Evolutionary conservation across 495 filamentous ascomycete species (phyloP).

Genomic region (Staphylotrichum longicolle): DNA sequence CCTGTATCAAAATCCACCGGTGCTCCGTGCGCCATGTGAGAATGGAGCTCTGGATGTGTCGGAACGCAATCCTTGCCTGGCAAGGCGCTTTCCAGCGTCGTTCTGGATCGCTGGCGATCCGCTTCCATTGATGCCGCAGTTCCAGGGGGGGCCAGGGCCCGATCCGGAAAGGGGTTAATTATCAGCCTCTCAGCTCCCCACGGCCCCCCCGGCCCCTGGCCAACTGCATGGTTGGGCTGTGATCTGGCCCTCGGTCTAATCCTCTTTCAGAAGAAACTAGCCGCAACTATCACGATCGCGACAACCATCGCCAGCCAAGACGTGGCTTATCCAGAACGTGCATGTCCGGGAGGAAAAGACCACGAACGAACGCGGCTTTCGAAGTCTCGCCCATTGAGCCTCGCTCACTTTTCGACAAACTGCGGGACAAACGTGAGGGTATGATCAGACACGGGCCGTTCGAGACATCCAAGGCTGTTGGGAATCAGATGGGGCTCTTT

Average conservation of each 20-base stretch:
- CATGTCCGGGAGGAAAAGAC: background rate
- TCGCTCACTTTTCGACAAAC: background rate
- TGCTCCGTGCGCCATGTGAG: slow-evolving; percentile 2
- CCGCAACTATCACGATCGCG: background rate
- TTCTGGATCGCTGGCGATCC: slow-evolving; percentile 9
- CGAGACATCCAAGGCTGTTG: background rate
- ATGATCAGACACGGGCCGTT: background rate
- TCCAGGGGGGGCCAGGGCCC: slow-evolving; percentile 2
- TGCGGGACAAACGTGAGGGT: background rate
- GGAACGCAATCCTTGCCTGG: background rate
- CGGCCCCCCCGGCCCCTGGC: background rate
- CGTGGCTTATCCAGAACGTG: background rate
- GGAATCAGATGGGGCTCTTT: no score
- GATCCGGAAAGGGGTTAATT: slow-evolving; percentile 2
- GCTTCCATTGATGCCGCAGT: slow-evolving; percentile 3
- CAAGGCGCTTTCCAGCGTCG: background rate
- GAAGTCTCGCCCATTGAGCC: background rate
- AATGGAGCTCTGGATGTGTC: background rate
- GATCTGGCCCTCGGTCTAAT: slow-evolving; percentile 5
- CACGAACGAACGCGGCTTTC: background rate
- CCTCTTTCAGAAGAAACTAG: slow-evolving; percentile 15
- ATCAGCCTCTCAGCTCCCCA: slow-evolving; percentile 8
- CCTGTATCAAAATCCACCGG: background rate
- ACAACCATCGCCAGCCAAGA: background rate
- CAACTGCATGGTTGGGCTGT: background rate